Conservation (phyloP, 768 basidiomycete species). For the Peribolospora kevripleyi region DNA sequence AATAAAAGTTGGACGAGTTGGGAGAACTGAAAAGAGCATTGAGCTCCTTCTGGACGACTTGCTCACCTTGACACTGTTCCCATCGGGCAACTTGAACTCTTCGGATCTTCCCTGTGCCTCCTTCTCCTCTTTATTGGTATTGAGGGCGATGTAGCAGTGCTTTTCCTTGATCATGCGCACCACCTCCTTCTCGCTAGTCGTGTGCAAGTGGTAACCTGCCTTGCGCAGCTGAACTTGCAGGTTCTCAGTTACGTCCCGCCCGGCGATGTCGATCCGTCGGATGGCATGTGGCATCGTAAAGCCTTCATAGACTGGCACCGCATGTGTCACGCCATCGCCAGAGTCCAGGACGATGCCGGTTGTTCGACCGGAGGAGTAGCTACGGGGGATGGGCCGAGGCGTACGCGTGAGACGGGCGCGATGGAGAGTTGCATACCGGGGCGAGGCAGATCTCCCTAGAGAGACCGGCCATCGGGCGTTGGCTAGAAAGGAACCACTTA, state of each 20-base stretch:
- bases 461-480: neutral
- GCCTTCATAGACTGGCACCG: slow-evolving; percentile 94
- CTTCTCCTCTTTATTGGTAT: slow-evolving; percentile 88
- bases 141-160: slow-evolving; percentile 79
- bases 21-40: neutral
- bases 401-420: neutral
- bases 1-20: neutral
- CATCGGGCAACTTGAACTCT: slow-evolving; percentile 83
- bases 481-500: slow-evolving; percentile 24
- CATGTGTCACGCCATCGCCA: slow-evolving; percentile 94
- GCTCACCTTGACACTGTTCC: slow-evolving; percentile 65
- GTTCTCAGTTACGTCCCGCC: slow-evolving; percentile 94
- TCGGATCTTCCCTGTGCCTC: slow-evolving; percentile 50
- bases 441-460: neutral
- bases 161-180: slow-evolving; percentile 97
- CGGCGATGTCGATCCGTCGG: slow-evolving; percentile 82
- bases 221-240: slow-evolving; percentile 83
- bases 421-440: neutral
- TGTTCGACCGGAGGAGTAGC: slow-evolving; percentile 92
- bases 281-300: slow-evolving; percentile 99
- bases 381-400: slow-evolving; percentile 17
- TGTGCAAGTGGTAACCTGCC: slow-evolving; percentile 80
- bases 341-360: slow-evolving; percentile 99
- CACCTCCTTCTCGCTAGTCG: slow-evolving; percentile 88
- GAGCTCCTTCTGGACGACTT: neutral